Percentiles rank a stretch among this genome's conserved stretches.
phyloP scores from a whole-genome alignment of 441 rosid genomes.

The Pelargonium myrrhifolium region DNA sequence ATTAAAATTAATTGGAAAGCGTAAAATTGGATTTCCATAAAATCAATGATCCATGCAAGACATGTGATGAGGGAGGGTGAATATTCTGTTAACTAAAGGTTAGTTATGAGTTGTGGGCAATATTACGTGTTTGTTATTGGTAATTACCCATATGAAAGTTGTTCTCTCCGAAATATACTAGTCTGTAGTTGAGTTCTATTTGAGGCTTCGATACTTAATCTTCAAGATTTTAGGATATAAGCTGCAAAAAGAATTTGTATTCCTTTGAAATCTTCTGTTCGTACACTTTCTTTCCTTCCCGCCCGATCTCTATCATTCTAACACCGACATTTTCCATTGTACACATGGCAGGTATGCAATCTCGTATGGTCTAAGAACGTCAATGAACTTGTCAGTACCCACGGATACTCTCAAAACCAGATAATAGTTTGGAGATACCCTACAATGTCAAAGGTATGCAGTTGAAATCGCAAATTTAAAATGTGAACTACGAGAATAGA shows the following conservation, averaged over 20 bases:
- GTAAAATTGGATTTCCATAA: too few relatives aligned
- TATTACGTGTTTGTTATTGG: too few relatives aligned
- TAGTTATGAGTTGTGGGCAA: too few relatives aligned
- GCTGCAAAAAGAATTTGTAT: background rate
- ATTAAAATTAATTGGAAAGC: too few relatives aligned
- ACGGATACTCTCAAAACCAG: constrained; percentile 94
- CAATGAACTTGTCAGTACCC: constrained; percentile 92
- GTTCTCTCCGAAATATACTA: too few relatives aligned
- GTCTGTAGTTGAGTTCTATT: too few relatives aligned
- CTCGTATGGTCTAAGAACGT: constrained; percentile 97
- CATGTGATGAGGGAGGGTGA: too few relatives aligned
- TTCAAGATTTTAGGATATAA: background rate
- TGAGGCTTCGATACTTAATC: background rate
- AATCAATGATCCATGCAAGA: too few relatives aligned
- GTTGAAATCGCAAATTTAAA: background rate
- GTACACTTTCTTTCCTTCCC: background rate
- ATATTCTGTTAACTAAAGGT: too few relatives aligned
- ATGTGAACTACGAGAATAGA: background rate
- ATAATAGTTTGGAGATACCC: constrained; percentile 98
- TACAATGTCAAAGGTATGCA: constrained; percentile 71
- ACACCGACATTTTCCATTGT: background rate
- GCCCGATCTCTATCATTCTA: background rate
- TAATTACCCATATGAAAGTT: too few relatives aligned
- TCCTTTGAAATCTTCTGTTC: background rate
- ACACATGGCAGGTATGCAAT: constrained; percentile 59